Conservation (phyloP, 768 basidiomycete genomes). For the Dictyophora rubrovolvata region DNA sequence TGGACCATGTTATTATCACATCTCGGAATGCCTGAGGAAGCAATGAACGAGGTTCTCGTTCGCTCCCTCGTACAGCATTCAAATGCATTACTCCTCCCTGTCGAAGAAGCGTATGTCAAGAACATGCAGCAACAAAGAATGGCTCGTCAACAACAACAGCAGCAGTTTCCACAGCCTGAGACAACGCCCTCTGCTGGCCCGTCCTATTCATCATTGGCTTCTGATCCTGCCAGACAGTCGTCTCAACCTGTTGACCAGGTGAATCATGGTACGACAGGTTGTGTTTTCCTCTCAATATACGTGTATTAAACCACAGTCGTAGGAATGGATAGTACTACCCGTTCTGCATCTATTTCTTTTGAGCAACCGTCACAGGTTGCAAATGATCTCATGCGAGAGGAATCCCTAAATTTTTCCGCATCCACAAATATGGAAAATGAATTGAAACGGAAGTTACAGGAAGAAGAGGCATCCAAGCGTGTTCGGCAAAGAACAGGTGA, state of each 20-base stretch:
- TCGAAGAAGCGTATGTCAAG: slow-evolving; percentile 61
- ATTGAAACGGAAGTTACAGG: slow-evolving; percentile 64
- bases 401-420: slow-evolving; percentile 18
- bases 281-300: not conserved
- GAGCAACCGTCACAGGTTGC: slow-evolving; percentile 12
- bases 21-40: slow-evolving; percentile 53
- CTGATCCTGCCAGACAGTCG: not conserved
- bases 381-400: slow-evolving; percentile 10
- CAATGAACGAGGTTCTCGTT: slow-evolving; percentile 40
- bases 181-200: not conserved
- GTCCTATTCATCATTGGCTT: not conserved
- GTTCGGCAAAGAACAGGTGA: slow-evolving; percentile 63
- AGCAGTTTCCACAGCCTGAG: slow-evolving; percentile 12
- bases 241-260: not conserved
- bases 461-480: slow-evolving; percentile 60
- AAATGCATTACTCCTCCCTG: slow-evolving; percentile 50
- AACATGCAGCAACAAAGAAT: slow-evolving; percentile 51
- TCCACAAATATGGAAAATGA: slow-evolving; percentile 47
- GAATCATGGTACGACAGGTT: not conserved
- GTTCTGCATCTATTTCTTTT: slow-evolving; percentile 16
- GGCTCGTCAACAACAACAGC: slow-evolving; percentile 25
- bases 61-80: slow-evolving; percentile 48
- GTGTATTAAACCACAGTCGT: not conserved
- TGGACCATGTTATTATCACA: slow-evolving; percentile 48
- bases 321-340: slow-evolving; percentile 8